phyloP scores from a whole-genome alignment of 2,329 filamentous ascomycete genomes.

The Ampelomyces quisqualis region DNA sequence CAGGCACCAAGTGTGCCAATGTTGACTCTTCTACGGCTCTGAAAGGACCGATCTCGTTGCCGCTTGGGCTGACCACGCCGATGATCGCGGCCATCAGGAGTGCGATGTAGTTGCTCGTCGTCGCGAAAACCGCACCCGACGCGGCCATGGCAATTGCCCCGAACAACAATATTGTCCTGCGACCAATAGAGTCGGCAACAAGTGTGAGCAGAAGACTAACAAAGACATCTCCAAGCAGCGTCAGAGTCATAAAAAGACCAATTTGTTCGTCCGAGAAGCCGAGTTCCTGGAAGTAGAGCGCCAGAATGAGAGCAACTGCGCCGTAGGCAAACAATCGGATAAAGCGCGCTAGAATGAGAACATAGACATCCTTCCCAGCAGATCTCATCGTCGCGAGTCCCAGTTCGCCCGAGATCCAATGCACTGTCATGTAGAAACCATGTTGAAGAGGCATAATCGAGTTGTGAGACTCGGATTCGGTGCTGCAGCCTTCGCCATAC shows the following conservation, averaged over 20 bases:
- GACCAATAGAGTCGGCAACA: slow-evolving; percentile 40
- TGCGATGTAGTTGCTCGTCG: slow-evolving; percentile 32
- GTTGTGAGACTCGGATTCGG: not conserved
- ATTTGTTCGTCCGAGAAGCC: slow-evolving; percentile 41
- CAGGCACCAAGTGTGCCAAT: slow-evolving; percentile 38
- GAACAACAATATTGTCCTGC: slow-evolving; percentile 36
- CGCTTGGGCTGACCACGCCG: slow-evolving; percentile 44
- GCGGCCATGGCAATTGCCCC: slow-evolving; percentile 41
- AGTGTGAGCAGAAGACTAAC: slow-evolving; percentile 43
- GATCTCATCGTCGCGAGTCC: slow-evolving; percentile 32
- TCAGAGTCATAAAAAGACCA: slow-evolving; percentile 46
- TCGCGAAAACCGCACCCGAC: slow-evolving; percentile 40
- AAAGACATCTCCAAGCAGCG: slow-evolving; percentile 42
- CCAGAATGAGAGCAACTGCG: slow-evolving; percentile 40
- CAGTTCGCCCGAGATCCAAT: slow-evolving; percentile 33
- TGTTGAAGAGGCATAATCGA: slow-evolving; percentile 16
- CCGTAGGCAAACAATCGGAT: slow-evolving; percentile 44
- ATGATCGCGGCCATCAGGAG: slow-evolving; percentile 40
- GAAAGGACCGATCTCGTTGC: slow-evolving; percentile 47
- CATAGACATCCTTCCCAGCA: slow-evolving; percentile 33
- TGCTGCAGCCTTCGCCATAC: slow-evolving; percentile 3
- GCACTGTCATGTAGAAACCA: slow-evolving; percentile 7
- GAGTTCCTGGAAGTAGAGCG: slow-evolving; percentile 39
- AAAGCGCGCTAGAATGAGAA: slow-evolving; percentile 41
- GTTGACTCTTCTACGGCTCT: slow-evolving; percentile 45